Evolutionary conservation across 2,329 filamentous ascomycete species (phyloP).

Genomic region (Aquanectria penicillioides): DNA sequence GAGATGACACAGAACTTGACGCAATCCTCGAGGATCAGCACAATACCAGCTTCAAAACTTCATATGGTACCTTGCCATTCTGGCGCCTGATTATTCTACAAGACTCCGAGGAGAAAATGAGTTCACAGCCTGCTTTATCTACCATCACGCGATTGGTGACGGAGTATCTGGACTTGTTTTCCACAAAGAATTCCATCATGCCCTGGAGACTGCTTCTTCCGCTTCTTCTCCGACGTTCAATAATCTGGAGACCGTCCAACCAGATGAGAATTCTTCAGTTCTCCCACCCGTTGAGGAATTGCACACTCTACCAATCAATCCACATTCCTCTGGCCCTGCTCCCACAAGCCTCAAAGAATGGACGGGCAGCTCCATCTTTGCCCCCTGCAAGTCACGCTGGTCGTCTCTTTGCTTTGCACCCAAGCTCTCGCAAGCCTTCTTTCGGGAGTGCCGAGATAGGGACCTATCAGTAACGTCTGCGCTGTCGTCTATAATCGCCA

Average conservation of each 20-base stretch:
- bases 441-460: slow-evolving; percentile 21
- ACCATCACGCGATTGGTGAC: slow-evolving; percentile 59
- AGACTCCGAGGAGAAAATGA: slow-evolving; percentile 31
- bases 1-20: slow-evolving; percentile 53
- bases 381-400: slow-evolving; percentile 29
- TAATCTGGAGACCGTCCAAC: neutral
- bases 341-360: slow-evolving; percentile 48
- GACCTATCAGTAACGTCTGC: slow-evolving; percentile 21
- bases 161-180: slow-evolving; percentile 56
- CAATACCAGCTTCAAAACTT: slow-evolving; percentile 45
- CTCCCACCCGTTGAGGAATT: slow-evolving; percentile 52
- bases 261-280: slow-evolving; percentile 41
- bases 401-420: slow-evolving; percentile 25
- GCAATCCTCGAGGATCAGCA: slow-evolving; percentile 52
- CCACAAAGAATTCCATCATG: slow-evolving; percentile 52
- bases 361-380: slow-evolving; percentile 49
- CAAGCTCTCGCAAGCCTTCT: slow-evolving; percentile 4
- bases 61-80: slow-evolving; percentile 48
- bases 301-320: slow-evolving; percentile 48
- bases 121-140: slow-evolving; percentile 57
- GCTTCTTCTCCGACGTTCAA: neutral
- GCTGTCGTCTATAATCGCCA: slow-evolving; percentile 24
- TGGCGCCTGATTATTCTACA: slow-evolving; percentile 56
- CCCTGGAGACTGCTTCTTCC: slow-evolving; percentile 38
- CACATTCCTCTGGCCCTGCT: slow-evolving; percentile 46